Base-by-base conservation (phyloP, 805 yeast species). In the Wickerhamomyces alni region DNA sequence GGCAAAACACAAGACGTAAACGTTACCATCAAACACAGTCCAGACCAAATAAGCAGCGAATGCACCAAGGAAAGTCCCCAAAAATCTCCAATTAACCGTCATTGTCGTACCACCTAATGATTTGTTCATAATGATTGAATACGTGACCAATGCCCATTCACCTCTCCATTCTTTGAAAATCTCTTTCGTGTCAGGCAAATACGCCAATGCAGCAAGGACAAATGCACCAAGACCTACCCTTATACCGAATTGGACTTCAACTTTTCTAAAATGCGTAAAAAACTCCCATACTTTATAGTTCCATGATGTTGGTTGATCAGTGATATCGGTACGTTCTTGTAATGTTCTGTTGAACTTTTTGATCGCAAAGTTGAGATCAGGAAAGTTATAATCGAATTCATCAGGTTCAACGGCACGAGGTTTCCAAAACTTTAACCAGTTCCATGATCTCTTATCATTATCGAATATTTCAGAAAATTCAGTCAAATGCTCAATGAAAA, bases 61-160 rank as follows among this genome's bases (percentile, higher is more conserved):
- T 1, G 89, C 84, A 0, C 95, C 95, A 7, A 82, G 37, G 42
- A 78, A 74, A 0, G 95, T 87, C 0, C 95, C 95, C 19, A 80
- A 44, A 40, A 86, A 67, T 50, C 85, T 65, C 83, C 84, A 80
- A 48, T 79, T 78, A 5, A 78, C 80, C 0, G 93, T 82, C 78
- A 80, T 76, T 10, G 85, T 74, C 0, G 95, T 87, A 0, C 94
- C 94, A 9, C 95, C 95, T 5, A 85, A 63, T 1, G 89, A 81
- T 51, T 84, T 84, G 50, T 82, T 83, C 91, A 86, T 85, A 66
- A 86, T 83, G 40, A 86, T 81, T 50, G 86, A 79, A 49, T 77
- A 86, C 0, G 88, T 80, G n/a, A 83, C 84, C 29, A 86, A 61
- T 0, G 87, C 80, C 95, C 95, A 86, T 56, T 86, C 95, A 13